A percentile compares a stretch with the other conserved stretches of the same genome.
phyloP scores from a whole-genome alignment of 2,329 filamentous ascomycete species.

The Phialophora chinensis region DNA sequence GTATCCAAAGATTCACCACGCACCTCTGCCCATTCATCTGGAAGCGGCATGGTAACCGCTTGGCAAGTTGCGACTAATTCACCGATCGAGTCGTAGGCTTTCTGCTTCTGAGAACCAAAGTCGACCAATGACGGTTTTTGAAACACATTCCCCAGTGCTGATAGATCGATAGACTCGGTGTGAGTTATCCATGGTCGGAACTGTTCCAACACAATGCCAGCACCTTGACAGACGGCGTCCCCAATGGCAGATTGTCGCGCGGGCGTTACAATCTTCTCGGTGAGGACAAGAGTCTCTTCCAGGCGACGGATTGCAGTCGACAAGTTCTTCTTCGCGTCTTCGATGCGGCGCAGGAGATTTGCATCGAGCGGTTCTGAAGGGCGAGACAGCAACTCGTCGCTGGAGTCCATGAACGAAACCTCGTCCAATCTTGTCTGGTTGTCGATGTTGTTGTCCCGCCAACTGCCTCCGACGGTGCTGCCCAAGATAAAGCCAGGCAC shows the following conservation, averaged over 20 bases:
- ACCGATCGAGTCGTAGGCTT: constrained; percentile 88
- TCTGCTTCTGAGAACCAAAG: constrained; percentile 89
- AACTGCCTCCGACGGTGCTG: constrained; percentile 81
- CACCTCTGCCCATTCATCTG: constrained; percentile 95
- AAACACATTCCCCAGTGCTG: constrained; percentile 75
- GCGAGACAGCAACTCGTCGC: constrained; percentile 78
- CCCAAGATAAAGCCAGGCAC: constrained; percentile 92
- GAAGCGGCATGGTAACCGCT: constrained; percentile 85
- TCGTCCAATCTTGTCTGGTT: constrained; percentile 70
- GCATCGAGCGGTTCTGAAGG: constrained; percentile 76
- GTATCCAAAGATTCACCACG: constrained; percentile 88
- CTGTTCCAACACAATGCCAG: constrained; percentile 79
- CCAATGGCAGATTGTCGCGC: constrained; percentile 79
- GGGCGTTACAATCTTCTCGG: constrained; percentile 81
- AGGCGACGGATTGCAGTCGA: constrained; percentile 85
- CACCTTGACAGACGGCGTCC: constrained; percentile 79
- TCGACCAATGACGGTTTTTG: constrained; percentile 86
- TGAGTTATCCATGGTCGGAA: constrained; percentile 89
- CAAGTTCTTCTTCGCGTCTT: constrained; percentile 83
- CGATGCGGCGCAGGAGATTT: constrained; percentile 78
- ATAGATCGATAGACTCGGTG: constrained; percentile 90
- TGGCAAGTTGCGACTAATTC: constrained; percentile 89
- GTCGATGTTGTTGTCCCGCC: constrained; percentile 71
- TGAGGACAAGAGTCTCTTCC: constrained; percentile 78
- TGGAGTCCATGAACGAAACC: constrained; percentile 78